phyloP scores from a whole-genome alignment of 306 rosid species.

The Trifolium pratense region DNA sequence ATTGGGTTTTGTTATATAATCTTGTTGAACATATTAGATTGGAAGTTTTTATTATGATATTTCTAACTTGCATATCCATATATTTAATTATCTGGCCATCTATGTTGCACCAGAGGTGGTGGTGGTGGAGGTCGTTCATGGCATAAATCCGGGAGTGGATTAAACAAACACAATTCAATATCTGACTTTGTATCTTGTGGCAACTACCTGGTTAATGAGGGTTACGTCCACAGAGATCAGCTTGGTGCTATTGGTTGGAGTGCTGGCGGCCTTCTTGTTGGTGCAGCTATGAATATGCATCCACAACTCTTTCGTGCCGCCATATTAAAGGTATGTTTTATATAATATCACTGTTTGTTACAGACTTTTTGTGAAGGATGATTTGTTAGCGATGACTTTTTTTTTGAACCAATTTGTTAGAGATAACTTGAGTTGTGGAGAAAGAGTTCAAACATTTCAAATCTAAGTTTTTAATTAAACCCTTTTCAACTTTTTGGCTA shows the following conservation, averaged over 20 bases:
- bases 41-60: slow-evolving; percentile 30
- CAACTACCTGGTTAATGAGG: slow-evolving; percentile 67
- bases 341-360: not conserved
- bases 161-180: slow-evolving; percentile 73
- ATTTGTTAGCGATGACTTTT: slow-evolving; percentile 12
- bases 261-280: slow-evolving; percentile 87
- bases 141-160: slow-evolving; percentile 79
- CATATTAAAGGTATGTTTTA: slow-evolving; percentile 70
- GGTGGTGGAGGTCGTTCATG: slow-evolving; percentile 74
- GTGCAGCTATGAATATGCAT: slow-evolving; percentile 76
- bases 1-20: not conserved
- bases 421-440: not conserved
- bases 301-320: slow-evolving; percentile 80
- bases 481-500: not conserved
- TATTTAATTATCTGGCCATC: slow-evolving; percentile 9
- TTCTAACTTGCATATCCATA: slow-evolving; percentile 18
- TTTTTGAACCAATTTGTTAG: too few relatives aligned
- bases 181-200: slow-evolving; percentile 80
- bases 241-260: slow-evolving; percentile 82
- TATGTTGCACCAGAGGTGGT: slow-evolving; percentile 71
- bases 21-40: slow-evolving; percentile 23
- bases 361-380: not conserved
- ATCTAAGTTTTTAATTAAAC: slow-evolving; percentile 14
- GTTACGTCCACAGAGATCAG: slow-evolving; percentile 63
- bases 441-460: slow-evolving; percentile 31